Evolutionary conservation across 768 basidiomycete genomes (phyloP).

Genomic region (Macrolepiota dolichaula): DNA sequence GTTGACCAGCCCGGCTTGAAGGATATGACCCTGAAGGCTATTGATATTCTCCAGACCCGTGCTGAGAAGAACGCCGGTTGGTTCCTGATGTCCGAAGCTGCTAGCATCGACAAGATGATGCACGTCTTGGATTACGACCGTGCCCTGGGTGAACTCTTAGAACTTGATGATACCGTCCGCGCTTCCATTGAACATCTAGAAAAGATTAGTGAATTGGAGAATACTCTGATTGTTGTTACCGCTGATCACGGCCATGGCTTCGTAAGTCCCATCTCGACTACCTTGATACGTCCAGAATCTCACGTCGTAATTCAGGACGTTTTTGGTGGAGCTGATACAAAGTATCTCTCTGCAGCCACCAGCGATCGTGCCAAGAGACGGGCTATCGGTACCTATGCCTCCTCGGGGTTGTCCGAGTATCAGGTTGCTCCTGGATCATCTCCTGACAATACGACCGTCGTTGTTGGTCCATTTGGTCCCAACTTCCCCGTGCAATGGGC

Average conservation of each 20-base stretch:
- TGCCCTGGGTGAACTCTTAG: constrained; percentile 40
- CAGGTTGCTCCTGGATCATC: constrained; percentile 30
- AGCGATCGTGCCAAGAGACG: constrained; percentile 28
- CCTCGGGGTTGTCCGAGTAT: constrained; percentile 38
- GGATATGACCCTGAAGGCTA: constrained; percentile 44
- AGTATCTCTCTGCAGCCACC: constrained; percentile 30
- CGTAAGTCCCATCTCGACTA: constrained; percentile 19
- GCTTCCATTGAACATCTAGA: constrained; percentile 38
- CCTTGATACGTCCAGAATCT: background rate
- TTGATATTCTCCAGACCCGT: constrained; percentile 38
- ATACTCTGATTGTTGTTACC: constrained; percentile 41
- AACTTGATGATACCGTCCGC: constrained; percentile 41
- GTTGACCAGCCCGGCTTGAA: constrained; percentile 41
- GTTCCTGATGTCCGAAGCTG: constrained; percentile 47
- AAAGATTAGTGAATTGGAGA: constrained; percentile 37
- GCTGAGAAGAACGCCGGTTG: constrained; percentile 35
- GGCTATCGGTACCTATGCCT: constrained; percentile 18
- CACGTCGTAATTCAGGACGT: constrained; percentile 27
- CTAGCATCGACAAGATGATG: constrained; percentile 47
- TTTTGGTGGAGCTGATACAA: constrained; percentile 36
- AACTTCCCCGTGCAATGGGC: constrained; percentile 45
- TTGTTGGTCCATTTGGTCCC: constrained; percentile 36
- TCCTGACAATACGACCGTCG: constrained; percentile 35
- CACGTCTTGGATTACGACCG: constrained; percentile 43
- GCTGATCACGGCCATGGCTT: constrained; percentile 47